A percentile compares a stretch with the other conserved stretches of the same genome.
These are phyloP conservation scores for Quercus variabilis DNA, from an alignment of 306 rosid genomes.

Conservation along the genomic window DNA sequence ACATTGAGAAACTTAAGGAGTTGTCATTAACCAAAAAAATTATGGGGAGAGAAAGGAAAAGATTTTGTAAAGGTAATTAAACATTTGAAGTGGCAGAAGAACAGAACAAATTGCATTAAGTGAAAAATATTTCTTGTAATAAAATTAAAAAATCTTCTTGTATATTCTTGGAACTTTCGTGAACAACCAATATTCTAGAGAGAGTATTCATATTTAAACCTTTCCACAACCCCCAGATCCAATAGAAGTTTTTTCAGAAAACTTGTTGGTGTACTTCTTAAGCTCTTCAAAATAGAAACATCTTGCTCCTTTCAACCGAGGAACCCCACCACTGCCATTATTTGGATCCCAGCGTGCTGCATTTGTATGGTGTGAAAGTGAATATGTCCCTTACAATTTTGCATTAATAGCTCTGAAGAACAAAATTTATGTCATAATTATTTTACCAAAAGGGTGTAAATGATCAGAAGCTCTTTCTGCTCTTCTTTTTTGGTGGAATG, in stretches of 20 bases:
- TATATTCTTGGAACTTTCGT: not conserved
- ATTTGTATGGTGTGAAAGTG: not conserved
- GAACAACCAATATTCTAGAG: not conserved
- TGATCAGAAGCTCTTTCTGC: constrained; percentile 19
- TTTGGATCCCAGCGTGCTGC: constrained; percentile 31
- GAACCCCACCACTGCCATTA: constrained; percentile 25
- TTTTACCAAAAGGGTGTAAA: constrained; percentile 34
- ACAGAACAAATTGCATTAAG: no score
- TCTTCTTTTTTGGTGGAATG: constrained; percentile 24
- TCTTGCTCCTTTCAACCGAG: constrained; percentile 54
- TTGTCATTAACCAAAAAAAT: no score
- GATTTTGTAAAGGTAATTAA: no score
- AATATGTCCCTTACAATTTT: not conserved
- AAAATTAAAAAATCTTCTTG: no score
- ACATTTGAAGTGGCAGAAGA: no score
- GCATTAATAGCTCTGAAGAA: not conserved
- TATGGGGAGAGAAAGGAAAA: no score
- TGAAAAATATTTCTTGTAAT: no score
- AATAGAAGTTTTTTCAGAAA: constrained; percentile 41
- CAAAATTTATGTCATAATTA: not conserved
- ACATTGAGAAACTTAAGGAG: no score
- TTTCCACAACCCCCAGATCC: constrained; percentile 71
- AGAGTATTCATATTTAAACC: constrained; percentile 25
- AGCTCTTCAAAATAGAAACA: constrained; percentile 58
- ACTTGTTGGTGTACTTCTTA: constrained; percentile 40